Percentiles rank a stretch among this genome's conserved stretches.
Evolutionary conservation across 352 stramenopile species (phyloP).

Genomic region (Phytopythium mirpurense): DNA sequence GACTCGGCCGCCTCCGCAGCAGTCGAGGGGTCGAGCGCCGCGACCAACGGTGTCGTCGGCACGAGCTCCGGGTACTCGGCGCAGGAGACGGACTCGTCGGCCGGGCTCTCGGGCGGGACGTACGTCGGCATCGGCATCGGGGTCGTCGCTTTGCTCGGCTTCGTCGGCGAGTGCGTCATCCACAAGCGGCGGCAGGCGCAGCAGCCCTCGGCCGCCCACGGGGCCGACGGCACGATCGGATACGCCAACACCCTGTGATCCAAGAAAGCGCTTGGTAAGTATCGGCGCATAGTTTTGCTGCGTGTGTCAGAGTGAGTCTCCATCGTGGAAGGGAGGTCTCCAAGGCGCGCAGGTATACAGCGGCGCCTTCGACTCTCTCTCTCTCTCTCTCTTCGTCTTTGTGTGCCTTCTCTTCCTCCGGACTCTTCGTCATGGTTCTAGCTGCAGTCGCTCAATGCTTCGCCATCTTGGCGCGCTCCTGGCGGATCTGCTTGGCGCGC

Average conservation of each 20-base stretch:
- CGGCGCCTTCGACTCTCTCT: background rate
- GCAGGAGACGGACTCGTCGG: conserved; percentile 36
- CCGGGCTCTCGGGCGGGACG: conserved; percentile 64
- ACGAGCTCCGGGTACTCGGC: background rate
- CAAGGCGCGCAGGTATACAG: conserved; percentile 3
- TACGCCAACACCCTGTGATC: conserved; percentile 9
- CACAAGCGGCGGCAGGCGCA: conserved; percentile 58
- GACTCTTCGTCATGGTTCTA: no score
- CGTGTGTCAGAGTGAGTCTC: background rate
- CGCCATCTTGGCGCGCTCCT: conserved; percentile 17
- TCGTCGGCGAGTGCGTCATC: conserved; percentile 63
- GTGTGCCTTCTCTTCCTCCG: no score
- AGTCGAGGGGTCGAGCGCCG: no score
- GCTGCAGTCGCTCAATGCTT: background rate
- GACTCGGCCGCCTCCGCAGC: conserved; percentile 13
- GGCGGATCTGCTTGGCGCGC: conserved; percentile 61
- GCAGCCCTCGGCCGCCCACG: background rate
- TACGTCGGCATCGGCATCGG: conserved; percentile 70
- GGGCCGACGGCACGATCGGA: background rate
- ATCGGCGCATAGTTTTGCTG: conserved; percentile 5
- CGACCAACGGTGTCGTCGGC: no score
- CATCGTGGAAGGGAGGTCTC: background rate
- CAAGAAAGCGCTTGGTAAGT: background rate
- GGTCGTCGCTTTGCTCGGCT: conserved; percentile 51
- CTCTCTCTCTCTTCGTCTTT: no score